Evolutionary conservation across 176 grass and related monocot species (phyloP), one percentile per base, ranked within the genome.

Genomic region (Poa annua): DNA sequence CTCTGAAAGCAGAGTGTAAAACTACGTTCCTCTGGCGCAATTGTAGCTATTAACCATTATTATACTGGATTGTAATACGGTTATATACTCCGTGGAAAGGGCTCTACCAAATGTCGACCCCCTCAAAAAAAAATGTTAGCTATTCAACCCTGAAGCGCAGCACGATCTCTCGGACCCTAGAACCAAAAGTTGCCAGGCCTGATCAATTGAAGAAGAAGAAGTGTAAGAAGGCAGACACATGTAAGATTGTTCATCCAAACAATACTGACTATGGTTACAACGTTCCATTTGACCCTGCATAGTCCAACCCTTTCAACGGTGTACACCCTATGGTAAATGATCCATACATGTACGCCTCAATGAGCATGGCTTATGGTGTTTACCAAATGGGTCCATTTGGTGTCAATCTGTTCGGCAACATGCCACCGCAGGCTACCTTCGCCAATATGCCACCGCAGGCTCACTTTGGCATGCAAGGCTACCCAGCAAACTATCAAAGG

Each of bases 201-300:
- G 81, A 85, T 80, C 73, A 82, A 78, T 50, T 56, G 7, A 86
- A 79, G 81, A 84, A 87, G 76, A 87, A 66, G n/a, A n/a, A n/a
- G 76, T 47, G 66, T 5, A 84, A 74, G 85, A 81, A 88, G 81
- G 57, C 78, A 64, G 85, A 36, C 56, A 78, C 82, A 11, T 10
- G 55, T 29, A 84, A 88, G 56, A 51, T 22, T 5, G 65, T 9
- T 35, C 73, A 71, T 38, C 83, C 78, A 53, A 72, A 71, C 54
- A 71, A 63, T 88, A 77, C 15, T 69, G 78, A 56, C 19, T 82
- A 33, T 82, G 81, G 56, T 17, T 84, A 81, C 51, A 85, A 63
- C 13, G 12, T 41, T 56, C 78, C 86, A 26, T 54, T 83, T 44
- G 78, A 78, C 14, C 73, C 85, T 85, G 66, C 82, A 52, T 91